A percentile compares a stretch with the other conserved stretches of the same genome.
Conservation (phyloP, 208 protist genomes). For the Spongospora subterranea region DNA sequence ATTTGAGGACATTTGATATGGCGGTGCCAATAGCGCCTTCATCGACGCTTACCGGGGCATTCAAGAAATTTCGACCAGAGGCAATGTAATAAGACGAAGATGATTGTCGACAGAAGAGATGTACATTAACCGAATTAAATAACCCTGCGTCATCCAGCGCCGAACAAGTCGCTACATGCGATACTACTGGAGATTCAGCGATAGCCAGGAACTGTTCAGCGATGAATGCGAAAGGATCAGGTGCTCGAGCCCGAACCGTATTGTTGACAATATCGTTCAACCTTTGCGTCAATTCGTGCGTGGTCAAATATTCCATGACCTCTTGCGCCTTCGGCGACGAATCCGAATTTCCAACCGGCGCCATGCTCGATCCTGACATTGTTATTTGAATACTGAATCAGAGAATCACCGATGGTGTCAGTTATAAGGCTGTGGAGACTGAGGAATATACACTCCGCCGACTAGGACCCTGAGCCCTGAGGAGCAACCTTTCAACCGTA, state of each 20-base stretch:
- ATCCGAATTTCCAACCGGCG: not conserved
- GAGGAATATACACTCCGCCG: no score
- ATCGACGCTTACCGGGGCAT: not conserved
- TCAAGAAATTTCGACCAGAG: not conserved
- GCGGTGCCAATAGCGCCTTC: not conserved
- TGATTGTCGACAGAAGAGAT: not conserved
- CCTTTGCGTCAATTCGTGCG: conserved; percentile 8
- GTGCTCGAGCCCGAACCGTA: not conserved
- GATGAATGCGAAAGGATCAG: conserved; percentile 36
- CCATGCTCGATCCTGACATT: not conserved
- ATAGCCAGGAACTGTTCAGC: not conserved
- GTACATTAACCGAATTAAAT: not conserved
- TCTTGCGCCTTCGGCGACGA: conserved; percentile 48
- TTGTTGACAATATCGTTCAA: conserved; percentile 52
- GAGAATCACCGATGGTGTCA: no score
- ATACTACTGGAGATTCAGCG: not conserved
- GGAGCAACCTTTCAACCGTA: no score
- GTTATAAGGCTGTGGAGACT: no score
- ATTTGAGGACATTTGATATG: not conserved
- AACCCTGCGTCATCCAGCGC: not conserved
- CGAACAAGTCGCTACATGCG: not conserved
- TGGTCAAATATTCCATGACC: conserved; percentile 52
- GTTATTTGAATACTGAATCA: no score
- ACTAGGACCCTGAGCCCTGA: no score
- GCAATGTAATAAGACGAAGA: not conserved